phyloP scores from a whole-genome alignment of 1,284 basidiomycete genomes.

The Earliella scabrosa region DNA sequence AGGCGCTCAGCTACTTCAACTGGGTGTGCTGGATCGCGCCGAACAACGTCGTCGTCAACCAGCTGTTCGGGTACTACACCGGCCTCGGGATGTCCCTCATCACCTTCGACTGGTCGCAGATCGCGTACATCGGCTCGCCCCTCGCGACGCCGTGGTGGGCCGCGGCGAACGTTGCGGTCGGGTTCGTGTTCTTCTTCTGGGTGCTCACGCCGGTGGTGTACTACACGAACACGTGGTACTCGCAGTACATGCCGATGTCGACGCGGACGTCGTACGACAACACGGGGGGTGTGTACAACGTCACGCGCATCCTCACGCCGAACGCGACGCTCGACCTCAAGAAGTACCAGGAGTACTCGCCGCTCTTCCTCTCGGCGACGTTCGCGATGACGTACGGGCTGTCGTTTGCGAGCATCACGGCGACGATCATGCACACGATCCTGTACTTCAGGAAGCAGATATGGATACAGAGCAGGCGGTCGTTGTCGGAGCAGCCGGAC shows the following conservation, averaged over 20 bases:
- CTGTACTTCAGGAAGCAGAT: conserved; percentile 65
- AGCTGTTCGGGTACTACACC: conserved; percentile 76
- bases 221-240: conserved; percentile 44
- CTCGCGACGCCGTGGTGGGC: conserved; percentile 39
- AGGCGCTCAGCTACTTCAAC: conserved; percentile 48
- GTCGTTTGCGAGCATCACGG: conserved; percentile 59
- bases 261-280: conserved; percentile 41
- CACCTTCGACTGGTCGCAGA: conserved; percentile 45
- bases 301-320: conserved; percentile 49
- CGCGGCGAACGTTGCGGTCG: conserved; percentile 34
- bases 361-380: conserved; percentile 57
- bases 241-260: conserved; percentile 44
- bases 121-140: conserved; percentile 36
- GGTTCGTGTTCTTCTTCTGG: conserved; percentile 48
- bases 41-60: conserved; percentile 72
- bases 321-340: conserved; percentile 48
- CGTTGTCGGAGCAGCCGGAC: conserved; percentile 60
- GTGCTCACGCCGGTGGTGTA: conserved; percentile 65
- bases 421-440: conserved; percentile 60
- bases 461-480: conserved; percentile 47
- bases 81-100: conserved; percentile 77
- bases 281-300: conserved; percentile 55
- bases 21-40: conserved; percentile 70
- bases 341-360: conserved; percentile 64
- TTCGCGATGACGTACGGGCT: conserved; percentile 62